These are phyloP conservation scores for Ustilago bromivora DNA, from an alignment of 1,284 basidiomycete genomes.

Conservation along the genomic window DNA sequence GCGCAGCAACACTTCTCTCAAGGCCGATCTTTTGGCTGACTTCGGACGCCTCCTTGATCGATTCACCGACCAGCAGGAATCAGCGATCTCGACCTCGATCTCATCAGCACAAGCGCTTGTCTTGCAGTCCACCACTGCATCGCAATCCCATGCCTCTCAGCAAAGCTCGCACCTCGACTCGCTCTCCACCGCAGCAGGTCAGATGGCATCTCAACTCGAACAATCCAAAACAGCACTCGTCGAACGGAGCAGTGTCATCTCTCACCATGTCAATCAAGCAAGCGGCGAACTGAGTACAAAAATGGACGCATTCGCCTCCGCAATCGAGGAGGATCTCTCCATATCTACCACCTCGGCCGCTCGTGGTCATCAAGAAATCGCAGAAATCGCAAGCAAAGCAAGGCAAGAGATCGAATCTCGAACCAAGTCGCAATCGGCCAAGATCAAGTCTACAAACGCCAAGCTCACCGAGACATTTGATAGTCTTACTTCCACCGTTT, in stretches of 20 bases:
- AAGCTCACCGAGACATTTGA: constrained; percentile 43
- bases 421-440: constrained; percentile 38
- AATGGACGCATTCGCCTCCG: constrained; percentile 42
- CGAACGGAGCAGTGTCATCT: constrained; percentile 15
- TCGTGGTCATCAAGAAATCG: constrained; percentile 17
- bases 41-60: constrained; percentile 79
- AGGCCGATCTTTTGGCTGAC: constrained; percentile 79
- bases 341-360: constrained; percentile 10
- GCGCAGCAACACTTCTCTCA: constrained; percentile 76
- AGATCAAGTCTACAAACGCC: constrained; percentile 40
- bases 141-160: constrained; percentile 18
- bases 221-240: constrained; percentile 14
- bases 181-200: constrained; percentile 10
- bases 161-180: constrained; percentile 16
- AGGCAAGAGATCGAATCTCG: constrained; percentile 30
- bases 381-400: constrained; percentile 10
- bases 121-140: constrained; percentile 15
- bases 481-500: constrained; percentile 8
- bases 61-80: constrained; percentile 79
- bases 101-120: constrained; percentile 73
- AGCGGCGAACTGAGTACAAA: constrained; percentile 39
- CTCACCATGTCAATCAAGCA: constrained; percentile 23
- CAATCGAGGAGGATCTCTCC: constrained; percentile 42
- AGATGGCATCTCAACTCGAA: constrained; percentile 26
- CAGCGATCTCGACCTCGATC: constrained; percentile 77